Base-by-base conservation (phyloP, 495 filamentous ascomycete genomes). In the Annulohypoxylon stygium region DNA sequence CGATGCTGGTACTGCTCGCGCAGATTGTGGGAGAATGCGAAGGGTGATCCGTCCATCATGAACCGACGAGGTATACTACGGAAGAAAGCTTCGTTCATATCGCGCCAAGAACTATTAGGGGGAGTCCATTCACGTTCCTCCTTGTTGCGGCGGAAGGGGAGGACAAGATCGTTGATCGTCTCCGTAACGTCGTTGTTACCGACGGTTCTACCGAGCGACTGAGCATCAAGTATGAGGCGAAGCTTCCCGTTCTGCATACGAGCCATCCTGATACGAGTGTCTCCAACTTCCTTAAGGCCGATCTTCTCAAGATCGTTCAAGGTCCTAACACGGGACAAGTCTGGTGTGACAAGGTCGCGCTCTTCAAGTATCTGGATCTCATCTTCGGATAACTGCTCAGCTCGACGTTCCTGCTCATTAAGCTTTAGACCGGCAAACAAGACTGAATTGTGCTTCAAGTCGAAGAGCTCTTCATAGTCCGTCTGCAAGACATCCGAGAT, bases 391-490 rank as follows among this genome's bases (percentile, higher is more conserved):
- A 82, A 61, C 63, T 70, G 53, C 75, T 80, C 79, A 37, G 79
- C 80, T 67, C 26, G 58, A 43, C 78, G 71, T 20, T 73, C 69
- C 25, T 77, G 34, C 54, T 76, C 67, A 66, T 79, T 81, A 59
- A 83, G 69, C 71, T 77, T 75, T 4, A 80, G 61, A 30, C 81
- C 81, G 7, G 81, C 81, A 51, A 75, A 81, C 12, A 83, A 72
- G 18, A 80, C 70, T 11, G 80, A 80, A 45, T 77, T 57, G 72
- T 80, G 77, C 69, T 78, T 81, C 70, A 82, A 47, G 76, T 83
- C 81, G 55, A 83, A 83, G 18, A 82, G 78, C 69, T 83, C 81
- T 39, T 82, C 80, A 67, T 83, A 83, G 64, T 83, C 80, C 20
- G 79, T 82, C 76, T 83, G 80, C 9, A 83, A 76, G 23, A 78